Conservation (phyloP, 345 rosid species). For the Eucalyptus globulus region DNA sequence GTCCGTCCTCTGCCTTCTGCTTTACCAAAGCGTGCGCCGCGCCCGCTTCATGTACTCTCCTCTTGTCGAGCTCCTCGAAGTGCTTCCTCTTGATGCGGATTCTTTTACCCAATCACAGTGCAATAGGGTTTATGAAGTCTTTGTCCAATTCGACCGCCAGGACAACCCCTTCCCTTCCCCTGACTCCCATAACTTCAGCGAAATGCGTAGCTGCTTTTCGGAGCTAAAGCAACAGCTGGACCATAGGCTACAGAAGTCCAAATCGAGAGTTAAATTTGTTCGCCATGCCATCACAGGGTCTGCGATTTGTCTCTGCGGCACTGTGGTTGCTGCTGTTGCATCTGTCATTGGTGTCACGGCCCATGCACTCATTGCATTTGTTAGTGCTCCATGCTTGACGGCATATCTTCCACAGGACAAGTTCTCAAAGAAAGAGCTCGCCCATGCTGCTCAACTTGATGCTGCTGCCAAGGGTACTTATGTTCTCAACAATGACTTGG, state of each 20-base stretch:
- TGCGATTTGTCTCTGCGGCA: slow-evolving; percentile 40
- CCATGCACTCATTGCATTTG: slow-evolving; percentile 41
- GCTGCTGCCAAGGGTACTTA: slow-evolving; percentile 47
- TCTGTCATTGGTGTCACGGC: slow-evolving; percentile 31
- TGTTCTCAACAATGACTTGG: no score
- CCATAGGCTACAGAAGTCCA: slow-evolving; percentile 32
- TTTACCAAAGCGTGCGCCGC: slow-evolving; percentile 26
- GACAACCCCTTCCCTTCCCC: slow-evolving; percentile 63
- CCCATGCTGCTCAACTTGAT: slow-evolving; percentile 49
- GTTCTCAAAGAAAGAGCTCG: slow-evolving; percentile 42
- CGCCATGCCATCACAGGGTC: slow-evolving; percentile 32
- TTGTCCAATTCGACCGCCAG: slow-evolving; percentile 28
- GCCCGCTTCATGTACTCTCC: slow-evolving; percentile 46
- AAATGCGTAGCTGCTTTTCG: slow-evolving; percentile 43
- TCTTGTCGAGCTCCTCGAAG: slow-evolving; percentile 40
- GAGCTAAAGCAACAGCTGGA: slow-evolving; percentile 47
- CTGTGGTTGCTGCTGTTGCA: slow-evolving; percentile 20
- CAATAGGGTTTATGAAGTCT: slow-evolving; percentile 28
- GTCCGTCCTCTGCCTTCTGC: slow-evolving; percentile 38
- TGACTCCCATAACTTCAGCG: slow-evolving; percentile 29
- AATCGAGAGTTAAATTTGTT: slow-evolving; percentile 33
- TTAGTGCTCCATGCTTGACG: slow-evolving; percentile 35
- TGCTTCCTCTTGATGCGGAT: slow-evolving; percentile 26
- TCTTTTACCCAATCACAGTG: slow-evolving; percentile 31
- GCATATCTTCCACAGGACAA: slow-evolving; percentile 16